Evolutionary conservation across 129 eudicot genomes (phyloP), one percentile per base, ranked within the genome.

Genomic region (Glebionis coronaria): DNA sequence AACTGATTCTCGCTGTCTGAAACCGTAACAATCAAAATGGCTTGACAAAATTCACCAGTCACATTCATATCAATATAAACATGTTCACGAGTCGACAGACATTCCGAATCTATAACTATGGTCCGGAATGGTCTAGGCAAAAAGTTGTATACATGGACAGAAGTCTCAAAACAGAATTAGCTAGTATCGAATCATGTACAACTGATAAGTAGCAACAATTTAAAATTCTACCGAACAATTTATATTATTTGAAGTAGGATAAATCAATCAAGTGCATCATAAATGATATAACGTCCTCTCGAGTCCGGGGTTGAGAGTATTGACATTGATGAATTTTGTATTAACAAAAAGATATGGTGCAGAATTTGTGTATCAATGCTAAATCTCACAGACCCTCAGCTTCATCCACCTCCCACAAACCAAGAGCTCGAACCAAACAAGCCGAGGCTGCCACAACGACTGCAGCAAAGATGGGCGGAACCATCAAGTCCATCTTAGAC

Each of bases 401-500:
- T 8, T 68, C 84, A 19, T 90, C 88, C 52, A 52, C 87, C 66
- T 84, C 90, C 95, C 90, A 91, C 80, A 91, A 75, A n/a, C 87
- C 96, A 51, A 85, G 28, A 50, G 94, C 90, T 72, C 87, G 80
- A 19, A 91, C 95, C 18, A 76, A 77, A 25, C 74, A 91, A 12
- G 96, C 98, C 18, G 94, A 85, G 66, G 77, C 75, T 8, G 83
- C 87, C 12, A 91, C 98, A 35, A 91, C 31, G 4, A 83, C 76
- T 0, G 95, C 96, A 0, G 98, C 98, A 18, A 91, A 91, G 61
- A 91, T 65, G 31, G 96, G 98, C 14, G 96, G 98, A 9, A 88
- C 96, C 42, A 91, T 21, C 77, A 85, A 52, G 28, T 90, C 97
- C 81, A 83, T 74, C 60, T 76, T 77, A 5, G 94, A 83, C 69